Evolutionary conservation across 345 rosid genomes (phyloP), one percentile per base, ranked within the genome.

Genomic region (Boechera retrofracta): DNA sequence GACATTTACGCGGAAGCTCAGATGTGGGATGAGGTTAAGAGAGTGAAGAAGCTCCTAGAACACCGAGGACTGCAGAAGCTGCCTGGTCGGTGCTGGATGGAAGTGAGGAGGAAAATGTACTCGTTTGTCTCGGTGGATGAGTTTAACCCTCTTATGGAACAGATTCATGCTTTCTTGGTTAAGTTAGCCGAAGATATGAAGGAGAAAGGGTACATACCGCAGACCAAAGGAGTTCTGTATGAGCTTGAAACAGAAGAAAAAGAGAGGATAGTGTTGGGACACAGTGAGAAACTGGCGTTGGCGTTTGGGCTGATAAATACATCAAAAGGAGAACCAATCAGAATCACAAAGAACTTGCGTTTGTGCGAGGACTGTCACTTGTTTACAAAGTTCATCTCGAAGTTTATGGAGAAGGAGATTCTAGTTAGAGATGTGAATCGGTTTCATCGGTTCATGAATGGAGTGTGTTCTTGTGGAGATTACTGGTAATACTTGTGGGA

Each of bases 301-400:
- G 97, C 92, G 26, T 94, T 88, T 10, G 97, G 98, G 54, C 87
- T 94, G 11, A 88, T 89, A 76, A 90, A 90, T 77, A 76, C 88
- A 16, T 71, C 81, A 10, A 81, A 82, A 39, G 92, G 92, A 42
- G 95, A 88, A 75, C 77, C 89, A 2, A 90, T 94, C 12, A 78
- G 95, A 82, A 88, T 94, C 48, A 88, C 92, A 16, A 92, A 94
- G 87, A 94, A 90, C 82, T 79, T 94, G 79, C 84, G 97, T 69
- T 76, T 91, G 32, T 94, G 97, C 32, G 97, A 90, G 69, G 98
- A 94, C 66, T 94, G 97, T 56, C 97, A 94, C 70, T 86, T 85
- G 4, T 87, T 92, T 77, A 92, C 92, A 0, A 92, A 92, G 77
- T 85, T 89, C 72, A 81, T 91, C 65, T 94, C 98, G 54, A 90